A percentile compares a stretch with the other conserved stretches of the same genome.
phyloP scores from a whole-genome alignment of 2,329 filamentous ascomycete species.

The Coniella lustricola region DNA sequence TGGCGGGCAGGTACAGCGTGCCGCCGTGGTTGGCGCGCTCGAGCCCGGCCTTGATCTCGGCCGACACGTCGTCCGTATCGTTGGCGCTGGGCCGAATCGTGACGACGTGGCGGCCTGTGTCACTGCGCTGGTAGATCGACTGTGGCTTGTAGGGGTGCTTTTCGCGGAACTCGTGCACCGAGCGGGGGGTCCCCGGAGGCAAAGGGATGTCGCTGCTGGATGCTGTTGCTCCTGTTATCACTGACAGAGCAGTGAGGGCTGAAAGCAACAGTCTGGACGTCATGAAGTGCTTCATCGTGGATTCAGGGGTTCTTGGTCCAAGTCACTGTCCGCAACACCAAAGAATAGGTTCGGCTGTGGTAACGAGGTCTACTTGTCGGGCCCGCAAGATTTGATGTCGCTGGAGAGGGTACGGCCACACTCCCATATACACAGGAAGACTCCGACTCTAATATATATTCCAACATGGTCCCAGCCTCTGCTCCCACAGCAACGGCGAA shows the following conservation, averaged over 20 bases:
- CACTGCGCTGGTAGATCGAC: constrained; percentile 11
- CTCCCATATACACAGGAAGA: not conserved
- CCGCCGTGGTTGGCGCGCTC: constrained; percentile 52
- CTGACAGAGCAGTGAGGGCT: constrained; percentile 18
- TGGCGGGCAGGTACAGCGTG: constrained; percentile 45
- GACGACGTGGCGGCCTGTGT: constrained; percentile 28
- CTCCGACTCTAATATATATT: not conserved
- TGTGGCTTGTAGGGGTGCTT: constrained; percentile 29
- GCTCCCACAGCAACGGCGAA: not conserved
- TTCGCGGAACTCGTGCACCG: constrained; percentile 30
- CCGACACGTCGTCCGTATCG: constrained; percentile 49
- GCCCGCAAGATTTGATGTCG: no score
- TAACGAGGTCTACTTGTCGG: no score
- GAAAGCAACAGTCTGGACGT: constrained; percentile 19
- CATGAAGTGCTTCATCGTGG: constrained; percentile 18
- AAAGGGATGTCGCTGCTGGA: constrained; percentile 19
- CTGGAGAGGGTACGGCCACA: no score
- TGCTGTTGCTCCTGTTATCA: no score
- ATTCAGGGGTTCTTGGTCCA: no score
- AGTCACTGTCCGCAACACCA: no score
- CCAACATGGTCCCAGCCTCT: not conserved
- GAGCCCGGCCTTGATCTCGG: constrained; percentile 47
- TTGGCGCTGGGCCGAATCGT: constrained; percentile 45
- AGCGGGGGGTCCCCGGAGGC: constrained; percentile 28
- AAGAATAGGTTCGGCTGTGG: no score